Percentiles rank a stretch among this genome's conserved stretches.
These are phyloP conservation scores for Aspergillus fijiensis DNA, from an alignment of 2,329 filamentous ascomycete genomes.

Conservation along the genomic window DNA sequence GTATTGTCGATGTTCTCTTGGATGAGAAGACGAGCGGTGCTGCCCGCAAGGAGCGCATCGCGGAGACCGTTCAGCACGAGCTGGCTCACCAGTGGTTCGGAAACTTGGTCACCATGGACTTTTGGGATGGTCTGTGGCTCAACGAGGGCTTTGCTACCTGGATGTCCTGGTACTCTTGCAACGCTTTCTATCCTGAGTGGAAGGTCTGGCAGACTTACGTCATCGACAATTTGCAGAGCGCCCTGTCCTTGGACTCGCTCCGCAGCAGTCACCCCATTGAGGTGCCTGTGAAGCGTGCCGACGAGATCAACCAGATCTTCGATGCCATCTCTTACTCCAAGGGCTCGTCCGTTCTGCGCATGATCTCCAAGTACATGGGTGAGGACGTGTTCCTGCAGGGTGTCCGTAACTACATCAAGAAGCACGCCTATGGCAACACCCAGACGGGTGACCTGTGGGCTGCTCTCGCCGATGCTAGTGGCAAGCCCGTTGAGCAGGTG, in stretches of 20 bases:
- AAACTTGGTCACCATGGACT: constrained; percentile 96
- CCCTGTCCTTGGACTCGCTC: constrained; percentile 82
- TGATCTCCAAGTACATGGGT: constrained; percentile 94
- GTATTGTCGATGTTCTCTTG: constrained; percentile 83
- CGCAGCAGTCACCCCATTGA: constrained; percentile 96
- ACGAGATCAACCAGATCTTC: constrained; percentile 98
- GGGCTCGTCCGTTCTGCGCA: constrained; percentile 90
- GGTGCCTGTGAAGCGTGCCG: constrained; percentile 89
- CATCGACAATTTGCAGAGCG: constrained; percentile 85
- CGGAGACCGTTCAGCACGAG: constrained; percentile 95
- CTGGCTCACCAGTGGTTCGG: constrained; percentile 98
- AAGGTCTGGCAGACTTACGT: constrained; percentile 97
- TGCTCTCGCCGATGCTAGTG: constrained; percentile 81
- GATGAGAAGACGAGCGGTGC: constrained; percentile 91
- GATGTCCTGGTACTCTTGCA: constrained; percentile 94
- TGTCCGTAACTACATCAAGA: constrained; percentile 86
- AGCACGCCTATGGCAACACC: constrained; percentile 95
- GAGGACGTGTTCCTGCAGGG: constrained; percentile 93
- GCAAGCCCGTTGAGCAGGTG: constrained; percentile 83
- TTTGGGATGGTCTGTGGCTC: constrained; percentile 96
- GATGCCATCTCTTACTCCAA: constrained; percentile 98
- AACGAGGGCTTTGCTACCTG: constrained; percentile 91
- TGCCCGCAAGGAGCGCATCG: constrained; percentile 85
- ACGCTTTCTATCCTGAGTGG: constrained; percentile 96
- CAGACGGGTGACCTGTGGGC: constrained; percentile 88